Base-by-base conservation (phyloP, 2,329 filamentous ascomycete species). In the Neopestalotiopsis sp. region DNA sequence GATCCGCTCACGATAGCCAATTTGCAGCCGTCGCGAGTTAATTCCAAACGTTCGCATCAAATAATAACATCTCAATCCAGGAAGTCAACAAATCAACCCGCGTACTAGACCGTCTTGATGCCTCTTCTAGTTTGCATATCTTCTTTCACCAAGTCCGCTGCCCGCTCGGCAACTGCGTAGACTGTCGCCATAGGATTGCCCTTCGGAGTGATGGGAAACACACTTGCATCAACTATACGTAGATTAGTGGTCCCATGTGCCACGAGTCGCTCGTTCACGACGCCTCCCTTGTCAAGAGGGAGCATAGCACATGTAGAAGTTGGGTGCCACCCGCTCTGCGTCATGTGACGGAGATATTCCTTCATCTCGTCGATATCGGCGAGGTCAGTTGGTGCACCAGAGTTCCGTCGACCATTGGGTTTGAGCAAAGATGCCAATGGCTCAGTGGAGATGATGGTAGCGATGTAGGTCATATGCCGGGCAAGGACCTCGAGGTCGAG, bases 401-500 rank as follows among this genome's bases (percentile, higher is more conserved):
- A 24, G 28, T 58, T 58, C 10, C 56, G 56, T 5, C 14, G 56
- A 24, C 67, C 67, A 24, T 58, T 5, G 40, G 28, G 61, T 24
- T 68, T 65, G 4, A 64, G 20, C 17, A n/a, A 59, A 13, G 53
- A 42, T 2, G 61, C 67, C 28, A 68, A 30, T 5, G 61, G 57
- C 56, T 67, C 65, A 14, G 67, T 56, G 4, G 42, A 28, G 17
- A 67, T 42, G 7, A 14, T n/a, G 42, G 49, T 45, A 30, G 61
- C 40, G 9, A 58, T 58, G 20, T 61, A 67, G 10, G 61, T 49
- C 28, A 69, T 14, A 34, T 69, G 68, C 20, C 68, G 64, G n/a
- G 68, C 68, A 30, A 69, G 57, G n/a, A 67, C 59, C 63, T 69
- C 68, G 9, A 69, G 28, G 64, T 69, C 68, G 57, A 59, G 34